Evolutionary conservation across 2,329 filamentous ascomycete species (phyloP).

Genomic region (Akanthomyces muscarius): DNA sequence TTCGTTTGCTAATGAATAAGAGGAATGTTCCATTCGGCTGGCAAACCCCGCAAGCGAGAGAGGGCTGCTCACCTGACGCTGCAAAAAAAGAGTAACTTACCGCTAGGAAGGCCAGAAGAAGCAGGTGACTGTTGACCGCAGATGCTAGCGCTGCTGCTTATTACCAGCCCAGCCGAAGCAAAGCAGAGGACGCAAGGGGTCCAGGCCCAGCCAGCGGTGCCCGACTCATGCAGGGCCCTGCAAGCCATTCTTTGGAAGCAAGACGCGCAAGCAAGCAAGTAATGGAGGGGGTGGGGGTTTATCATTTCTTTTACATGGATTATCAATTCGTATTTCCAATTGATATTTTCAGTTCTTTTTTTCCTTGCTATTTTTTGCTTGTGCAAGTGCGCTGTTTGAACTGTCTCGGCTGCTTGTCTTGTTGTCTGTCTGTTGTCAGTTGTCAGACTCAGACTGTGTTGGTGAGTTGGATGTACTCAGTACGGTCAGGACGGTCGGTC

Average conservation of each 20-base stretch:
- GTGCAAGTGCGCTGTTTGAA: too few relatives aligned
- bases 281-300: too few relatives aligned
- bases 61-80: background rate
- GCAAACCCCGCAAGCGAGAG: background rate
- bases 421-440: background rate
- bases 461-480: background rate
- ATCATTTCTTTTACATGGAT: background rate
- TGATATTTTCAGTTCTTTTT: background rate
- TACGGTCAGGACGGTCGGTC: background rate
- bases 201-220: background rate
- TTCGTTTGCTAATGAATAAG: background rate
- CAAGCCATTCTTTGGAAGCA: background rate
- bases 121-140: background rate
- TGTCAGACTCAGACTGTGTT: background rate
- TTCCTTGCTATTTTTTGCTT: background rate
- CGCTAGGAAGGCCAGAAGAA: background rate
- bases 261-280: background rate
- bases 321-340: too few relatives aligned
- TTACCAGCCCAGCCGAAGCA: too few relatives aligned
- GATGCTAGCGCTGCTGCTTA: background rate
- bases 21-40: background rate
- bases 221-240: constrained; percentile 1
- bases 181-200: background rate
- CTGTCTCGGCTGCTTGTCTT: background rate
- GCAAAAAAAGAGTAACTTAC: background rate